These are phyloP conservation scores for Fagopyrum esculentum DNA, from an alignment of 148 eudicot genomes.

Conservation along the genomic window DNA sequence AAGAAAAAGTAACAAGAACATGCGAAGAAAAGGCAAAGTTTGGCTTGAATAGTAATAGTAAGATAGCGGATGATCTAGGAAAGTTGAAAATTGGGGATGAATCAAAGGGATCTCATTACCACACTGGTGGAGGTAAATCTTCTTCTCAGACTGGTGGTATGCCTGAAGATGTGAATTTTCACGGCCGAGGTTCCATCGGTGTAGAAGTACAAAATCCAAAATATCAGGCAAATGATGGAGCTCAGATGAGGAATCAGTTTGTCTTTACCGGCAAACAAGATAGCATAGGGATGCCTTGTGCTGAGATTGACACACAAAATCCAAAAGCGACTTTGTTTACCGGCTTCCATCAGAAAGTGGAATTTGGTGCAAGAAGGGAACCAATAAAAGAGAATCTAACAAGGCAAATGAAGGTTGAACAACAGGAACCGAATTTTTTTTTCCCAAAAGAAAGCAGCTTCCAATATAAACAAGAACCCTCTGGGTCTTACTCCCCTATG, in stretches of 20 bases:
- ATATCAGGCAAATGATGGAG: slow-evolving; percentile 19
- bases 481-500: slow-evolving; percentile 78
- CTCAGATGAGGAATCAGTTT: slow-evolving; percentile 33
- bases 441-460: slow-evolving; percentile 28
- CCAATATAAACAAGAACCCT: slow-evolving; percentile 31
- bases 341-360: slow-evolving; percentile 35
- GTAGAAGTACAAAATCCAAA: slow-evolving; percentile 11
- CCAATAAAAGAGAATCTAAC: slow-evolving; percentile 40
- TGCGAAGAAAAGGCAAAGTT: background rate
- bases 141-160: slow-evolving; percentile 16
- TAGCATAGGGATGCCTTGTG: slow-evolving; percentile 22
- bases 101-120: slow-evolving; percentile 12
- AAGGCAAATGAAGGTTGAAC: slow-evolving; percentile 45
- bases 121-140: slow-evolving; percentile 13
- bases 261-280: slow-evolving; percentile 28
- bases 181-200: slow-evolving; percentile 16
- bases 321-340: slow-evolving; percentile 28
- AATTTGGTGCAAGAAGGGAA: slow-evolving; percentile 44
- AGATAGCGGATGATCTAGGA: slow-evolving; percentile 38
- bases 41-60: slow-evolving; percentile 21
- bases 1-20: slow-evolving; percentile 16
- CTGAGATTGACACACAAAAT: slow-evolving; percentile 43
- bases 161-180: slow-evolving; percentile 22
- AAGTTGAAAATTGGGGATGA: slow-evolving; percentile 32
- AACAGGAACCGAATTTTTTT: slow-evolving; percentile 36